Conservation (phyloP, 2,329 filamentous ascomycete genomes). For the Fusarium devonianum region DNA sequence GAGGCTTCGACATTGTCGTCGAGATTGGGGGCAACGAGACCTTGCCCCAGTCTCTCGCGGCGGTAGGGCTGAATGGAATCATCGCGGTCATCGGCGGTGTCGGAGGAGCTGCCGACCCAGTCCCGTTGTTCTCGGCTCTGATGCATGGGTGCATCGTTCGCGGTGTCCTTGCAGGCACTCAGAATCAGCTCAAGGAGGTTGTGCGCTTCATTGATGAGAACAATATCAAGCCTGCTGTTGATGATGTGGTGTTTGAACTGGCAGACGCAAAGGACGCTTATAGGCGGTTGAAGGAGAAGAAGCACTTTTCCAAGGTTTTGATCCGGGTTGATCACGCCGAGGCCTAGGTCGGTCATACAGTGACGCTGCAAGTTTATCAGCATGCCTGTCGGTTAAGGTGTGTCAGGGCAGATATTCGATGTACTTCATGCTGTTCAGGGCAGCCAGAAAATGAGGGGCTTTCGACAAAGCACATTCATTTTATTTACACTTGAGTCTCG, state of each 20-base stretch:
- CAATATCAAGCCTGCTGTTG: conserved; percentile 42
- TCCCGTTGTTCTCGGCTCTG: conserved; percentile 39
- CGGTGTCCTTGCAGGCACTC: conserved; percentile 41
- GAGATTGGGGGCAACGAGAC: conserved; percentile 73
- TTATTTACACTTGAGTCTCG: no score
- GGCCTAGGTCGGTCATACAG: no score
- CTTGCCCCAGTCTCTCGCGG: conserved; percentile 62
- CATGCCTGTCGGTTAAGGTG: no score
- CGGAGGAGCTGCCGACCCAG: conserved; percentile 28
- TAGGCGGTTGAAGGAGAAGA: conserved; percentile 42
- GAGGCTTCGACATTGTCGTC: conserved; percentile 67
- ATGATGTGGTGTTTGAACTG: conserved; percentile 44
- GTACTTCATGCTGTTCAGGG: no score
- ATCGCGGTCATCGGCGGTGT: conserved; percentile 45
- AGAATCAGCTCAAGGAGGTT: conserved; percentile 42
- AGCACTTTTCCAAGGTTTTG: conserved; percentile 49
- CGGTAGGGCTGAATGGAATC: conserved; percentile 50
- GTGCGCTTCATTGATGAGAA: conserved; percentile 45
- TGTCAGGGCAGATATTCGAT: no score
- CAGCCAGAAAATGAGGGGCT: no score
- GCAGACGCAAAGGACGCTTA: conserved; percentile 45
- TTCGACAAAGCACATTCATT: no score
- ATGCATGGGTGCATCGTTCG: conserved; percentile 41
- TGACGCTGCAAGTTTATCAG: no score
- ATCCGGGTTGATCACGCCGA: conserved; percentile 43